Conservation (phyloP, 2,329 filamentous ascomycete species). For the Talaromyces funiculosus region DNA sequence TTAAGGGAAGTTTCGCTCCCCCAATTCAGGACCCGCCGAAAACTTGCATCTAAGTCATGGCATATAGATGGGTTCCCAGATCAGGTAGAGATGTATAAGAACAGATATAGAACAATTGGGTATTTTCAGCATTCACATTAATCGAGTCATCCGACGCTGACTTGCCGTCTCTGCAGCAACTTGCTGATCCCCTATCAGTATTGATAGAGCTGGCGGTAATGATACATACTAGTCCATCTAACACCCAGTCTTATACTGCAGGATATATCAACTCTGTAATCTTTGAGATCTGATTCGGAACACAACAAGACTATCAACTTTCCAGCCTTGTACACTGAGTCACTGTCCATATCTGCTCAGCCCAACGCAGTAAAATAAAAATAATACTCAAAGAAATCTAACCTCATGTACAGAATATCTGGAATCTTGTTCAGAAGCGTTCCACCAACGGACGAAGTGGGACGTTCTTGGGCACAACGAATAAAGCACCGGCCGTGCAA, state of each 20-base stretch:
- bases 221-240: not conserved
- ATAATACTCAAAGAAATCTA: not conserved
- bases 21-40: not conserved
- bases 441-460: constrained; percentile 37
- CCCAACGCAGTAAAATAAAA: not conserved
- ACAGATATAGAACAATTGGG: not conserved
- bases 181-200: not conserved
- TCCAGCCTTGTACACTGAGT: not conserved
- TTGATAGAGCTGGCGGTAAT: not conserved
- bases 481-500: constrained; percentile 55
- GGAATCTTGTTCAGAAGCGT: constrained; percentile 28
- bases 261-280: not conserved
- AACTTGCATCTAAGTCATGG: too few species aligned
- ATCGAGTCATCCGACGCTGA: not conserved
- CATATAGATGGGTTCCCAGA: too few species aligned
- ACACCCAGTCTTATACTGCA: not conserved
- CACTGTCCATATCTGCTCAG: not conserved
- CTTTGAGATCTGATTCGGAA: not conserved
- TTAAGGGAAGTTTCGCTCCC: not conserved
- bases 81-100: not conserved
- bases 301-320: not conserved
- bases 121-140: not conserved
- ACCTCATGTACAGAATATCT: not conserved
- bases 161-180: not conserved
- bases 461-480: constrained; percentile 53